Evolutionary conservation across 768 basidiomycete species (phyloP).

Genomic region (Paxillus involutus): DNA sequence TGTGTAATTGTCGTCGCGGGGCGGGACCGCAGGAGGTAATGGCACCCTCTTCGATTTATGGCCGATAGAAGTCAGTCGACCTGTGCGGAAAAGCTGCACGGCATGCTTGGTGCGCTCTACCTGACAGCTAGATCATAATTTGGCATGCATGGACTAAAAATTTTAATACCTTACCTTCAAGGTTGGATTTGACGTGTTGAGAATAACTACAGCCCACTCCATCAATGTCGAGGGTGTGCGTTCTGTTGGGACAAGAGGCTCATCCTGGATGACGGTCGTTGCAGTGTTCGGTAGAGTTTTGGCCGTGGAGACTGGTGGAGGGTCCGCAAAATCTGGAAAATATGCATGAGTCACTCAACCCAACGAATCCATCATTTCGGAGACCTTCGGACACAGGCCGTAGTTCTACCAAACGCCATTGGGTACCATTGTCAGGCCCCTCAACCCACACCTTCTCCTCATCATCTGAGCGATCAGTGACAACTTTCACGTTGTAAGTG

Average conservation of each 20-base stretch:
- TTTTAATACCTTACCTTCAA: slow-evolving; percentile 47
- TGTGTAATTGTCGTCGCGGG: slow-evolving; percentile 52
- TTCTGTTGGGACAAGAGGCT: slow-evolving; percentile 43
- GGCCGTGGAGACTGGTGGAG: slow-evolving; percentile 39
- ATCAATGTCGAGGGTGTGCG: slow-evolving; percentile 66
- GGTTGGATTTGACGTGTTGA: slow-evolving; percentile 70
- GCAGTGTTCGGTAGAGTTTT: slow-evolving; percentile 14
- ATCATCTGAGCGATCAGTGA: slow-evolving; percentile 35
- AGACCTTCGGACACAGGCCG: slow-evolving; percentile 73
- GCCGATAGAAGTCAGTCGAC: slow-evolving; percentile 65
- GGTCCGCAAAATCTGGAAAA: slow-evolving; percentile 62
- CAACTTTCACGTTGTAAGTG: slow-evolving; percentile 59
- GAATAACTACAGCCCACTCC: slow-evolving; percentile 76
- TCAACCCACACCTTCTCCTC: slow-evolving; percentile 59
- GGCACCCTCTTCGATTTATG: slow-evolving; percentile 51
- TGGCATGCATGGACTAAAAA: not conserved
- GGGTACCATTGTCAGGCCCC: slow-evolving; percentile 43
- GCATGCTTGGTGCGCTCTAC: slow-evolving; percentile 71
- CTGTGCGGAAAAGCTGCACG: slow-evolving; percentile 66
- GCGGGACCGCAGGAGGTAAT: slow-evolving; percentile 60
- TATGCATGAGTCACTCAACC: no score
- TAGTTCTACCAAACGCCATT: slow-evolving; percentile 67
- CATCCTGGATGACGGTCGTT: not conserved
- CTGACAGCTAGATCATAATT: slow-evolving; percentile 28
- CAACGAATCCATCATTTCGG: not conserved